Evolutionary conservation across 2,329 filamentous ascomycete species (phyloP).

Genomic region (Calonectria fujianensis): DNA sequence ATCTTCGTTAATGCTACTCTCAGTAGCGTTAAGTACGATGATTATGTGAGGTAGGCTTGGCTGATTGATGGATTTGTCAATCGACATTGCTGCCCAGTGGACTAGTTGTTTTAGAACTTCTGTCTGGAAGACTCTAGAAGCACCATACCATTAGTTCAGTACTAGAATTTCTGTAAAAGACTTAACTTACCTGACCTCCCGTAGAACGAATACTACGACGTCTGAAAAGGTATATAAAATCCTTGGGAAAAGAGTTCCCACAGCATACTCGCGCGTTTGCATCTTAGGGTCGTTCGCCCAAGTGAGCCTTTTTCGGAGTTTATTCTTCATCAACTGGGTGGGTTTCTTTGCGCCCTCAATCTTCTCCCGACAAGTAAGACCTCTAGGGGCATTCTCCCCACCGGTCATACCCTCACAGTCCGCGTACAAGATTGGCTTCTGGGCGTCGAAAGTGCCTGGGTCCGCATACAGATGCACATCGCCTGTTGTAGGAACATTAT

Average conservation of each 20-base stretch:
- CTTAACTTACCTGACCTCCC: constrained; percentile 21
- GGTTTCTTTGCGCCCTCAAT: constrained; percentile 20
- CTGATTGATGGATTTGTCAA: constrained; percentile 37
- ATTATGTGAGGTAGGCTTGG: constrained; percentile 33
- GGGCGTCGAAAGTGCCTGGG: constrained; percentile 13
- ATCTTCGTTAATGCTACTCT: constrained; percentile 25
- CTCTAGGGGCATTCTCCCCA: constrained; percentile 16
- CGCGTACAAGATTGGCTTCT: constrained; percentile 20
- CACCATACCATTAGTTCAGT: background rate
- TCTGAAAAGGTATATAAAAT: constrained; percentile 42
- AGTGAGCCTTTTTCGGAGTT: constrained; percentile 16
- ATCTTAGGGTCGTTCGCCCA: constrained; percentile 25
- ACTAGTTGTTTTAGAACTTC: constrained; percentile 30
- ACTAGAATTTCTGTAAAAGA: background rate
- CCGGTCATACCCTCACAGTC: constrained; percentile 30
- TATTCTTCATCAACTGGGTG: constrained; percentile 19
- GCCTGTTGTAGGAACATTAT: constrained; percentile 28
- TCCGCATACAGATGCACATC: constrained; percentile 31
- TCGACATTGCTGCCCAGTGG: constrained; percentile 34
- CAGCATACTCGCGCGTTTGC: constrained; percentile 36
- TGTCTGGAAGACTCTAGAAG: constrained; percentile 10
- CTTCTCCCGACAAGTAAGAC: constrained; percentile 20
- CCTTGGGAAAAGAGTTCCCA: constrained; percentile 36
- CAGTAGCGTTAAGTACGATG: constrained; percentile 32
- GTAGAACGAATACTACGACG: constrained; percentile 39